phyloP scores from a whole-genome alignment of 2,329 filamentous ascomycete species.

The Arthrobotrys sinensis region DNA sequence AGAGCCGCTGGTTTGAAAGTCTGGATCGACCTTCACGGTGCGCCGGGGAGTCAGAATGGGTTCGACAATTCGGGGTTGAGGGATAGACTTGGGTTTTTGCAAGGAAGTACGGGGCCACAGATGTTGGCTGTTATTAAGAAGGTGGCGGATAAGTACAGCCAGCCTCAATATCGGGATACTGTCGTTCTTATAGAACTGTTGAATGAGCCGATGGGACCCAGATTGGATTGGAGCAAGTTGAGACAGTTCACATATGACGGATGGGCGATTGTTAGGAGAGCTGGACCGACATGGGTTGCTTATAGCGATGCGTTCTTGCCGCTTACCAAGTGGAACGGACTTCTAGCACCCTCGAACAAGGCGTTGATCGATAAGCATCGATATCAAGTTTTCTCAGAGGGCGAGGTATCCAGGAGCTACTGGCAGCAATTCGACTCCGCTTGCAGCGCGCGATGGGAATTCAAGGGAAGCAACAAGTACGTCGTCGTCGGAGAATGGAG shows the following conservation, averaged over 20 bases:
- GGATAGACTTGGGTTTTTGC: slow-evolving; percentile 67
- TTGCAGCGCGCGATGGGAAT: slow-evolving; percentile 73
- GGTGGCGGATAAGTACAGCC: slow-evolving; percentile 74
- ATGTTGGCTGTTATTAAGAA: slow-evolving; percentile 74
- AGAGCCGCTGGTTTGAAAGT: slow-evolving; percentile 74
- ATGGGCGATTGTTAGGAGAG: slow-evolving; percentile 69
- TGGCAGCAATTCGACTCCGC: slow-evolving; percentile 73
- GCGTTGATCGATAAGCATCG: slow-evolving; percentile 79
- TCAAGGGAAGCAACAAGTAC: slow-evolving; percentile 75
- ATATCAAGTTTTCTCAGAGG: slow-evolving; percentile 76
- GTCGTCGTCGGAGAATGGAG: slow-evolving; percentile 80
- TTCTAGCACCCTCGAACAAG: slow-evolving; percentile 71
- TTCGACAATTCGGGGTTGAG: slow-evolving; percentile 76
- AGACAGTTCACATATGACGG: slow-evolving; percentile 71
- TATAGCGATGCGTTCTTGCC: slow-evolving; percentile 74
- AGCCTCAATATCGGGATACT: slow-evolving; percentile 72
- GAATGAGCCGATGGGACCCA: slow-evolving; percentile 71
- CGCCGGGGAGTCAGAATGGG: slow-evolving; percentile 67
- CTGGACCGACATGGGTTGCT: slow-evolving; percentile 71
- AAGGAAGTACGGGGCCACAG: slow-evolving; percentile 70
- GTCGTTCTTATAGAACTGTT: slow-evolving; percentile 74
- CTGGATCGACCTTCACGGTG: slow-evolving; percentile 78
- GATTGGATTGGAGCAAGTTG: slow-evolving; percentile 66
- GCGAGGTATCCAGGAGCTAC: slow-evolving; percentile 71
- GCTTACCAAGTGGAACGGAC: slow-evolving; percentile 75